phyloP scores from a whole-genome alignment of 768 basidiomycete species.

The Lanmaoa rubissima region DNA sequence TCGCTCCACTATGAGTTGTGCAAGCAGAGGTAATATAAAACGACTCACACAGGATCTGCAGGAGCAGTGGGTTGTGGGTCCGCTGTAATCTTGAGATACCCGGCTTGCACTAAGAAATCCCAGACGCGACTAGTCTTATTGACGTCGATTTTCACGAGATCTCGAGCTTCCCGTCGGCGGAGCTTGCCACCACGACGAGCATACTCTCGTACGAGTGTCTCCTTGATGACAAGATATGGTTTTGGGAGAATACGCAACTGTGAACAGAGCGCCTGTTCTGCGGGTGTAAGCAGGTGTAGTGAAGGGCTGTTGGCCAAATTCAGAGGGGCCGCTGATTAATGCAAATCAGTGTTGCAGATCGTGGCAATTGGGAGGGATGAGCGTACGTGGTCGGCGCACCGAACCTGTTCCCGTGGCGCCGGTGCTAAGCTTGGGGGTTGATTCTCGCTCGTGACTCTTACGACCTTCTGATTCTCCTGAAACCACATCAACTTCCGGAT shows the following conservation, averaged over 20 bases:
- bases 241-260: slow-evolving; percentile 89
- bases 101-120: slow-evolving; percentile 88
- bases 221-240: slow-evolving; percentile 95
- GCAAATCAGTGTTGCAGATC: neutral
- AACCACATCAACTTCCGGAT: neutral
- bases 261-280: slow-evolving; percentile 87
- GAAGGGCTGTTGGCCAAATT: slow-evolving; percentile 90
- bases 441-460: slow-evolving; percentile 59
- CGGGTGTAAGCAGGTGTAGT: slow-evolving; percentile 83
- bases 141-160: slow-evolving; percentile 89
- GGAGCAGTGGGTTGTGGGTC: slow-evolving; percentile 40
- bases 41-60: slow-evolving; percentile 38
- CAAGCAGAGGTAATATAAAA: neutral
- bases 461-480: slow-evolving; percentile 48
- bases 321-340: slow-evolving; percentile 54
- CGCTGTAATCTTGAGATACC: slow-evolving; percentile 70
- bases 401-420: slow-evolving; percentile 36
- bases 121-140: slow-evolving; percentile 91
- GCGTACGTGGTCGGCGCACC: slow-evolving; percentile 44
- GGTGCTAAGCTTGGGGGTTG: slow-evolving; percentile 49
- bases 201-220: slow-evolving; percentile 91
- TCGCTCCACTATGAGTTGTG: neutral
- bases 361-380: neutral
- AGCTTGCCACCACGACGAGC: slow-evolving; percentile 86
- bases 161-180: slow-evolving; percentile 82